phyloP scores from a whole-genome alignment of 1,139 yeast genomes.

The Geotrichum histeridarum region DNA sequence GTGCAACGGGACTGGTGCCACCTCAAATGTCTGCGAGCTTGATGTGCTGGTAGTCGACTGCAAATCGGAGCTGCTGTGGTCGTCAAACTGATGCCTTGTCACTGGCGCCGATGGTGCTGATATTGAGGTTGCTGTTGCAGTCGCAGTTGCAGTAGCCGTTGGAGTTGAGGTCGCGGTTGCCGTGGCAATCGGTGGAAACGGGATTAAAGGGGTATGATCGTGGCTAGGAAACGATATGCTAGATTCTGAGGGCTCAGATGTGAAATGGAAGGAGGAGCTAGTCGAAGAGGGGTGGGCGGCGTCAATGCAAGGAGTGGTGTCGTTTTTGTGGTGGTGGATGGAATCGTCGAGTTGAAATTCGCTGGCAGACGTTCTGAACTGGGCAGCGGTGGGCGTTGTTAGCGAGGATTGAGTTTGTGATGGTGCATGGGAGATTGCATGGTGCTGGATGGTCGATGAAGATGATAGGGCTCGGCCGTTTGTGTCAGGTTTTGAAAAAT shows the following conservation, averaged over 20 bases:
- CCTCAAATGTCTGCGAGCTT: slow-evolving; percentile 56
- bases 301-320: too few relatives aligned
- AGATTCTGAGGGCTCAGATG: too few relatives aligned
- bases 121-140: neutral
- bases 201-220: too few relatives aligned
- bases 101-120: slow-evolving; percentile 4
- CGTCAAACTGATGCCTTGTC: neutral
- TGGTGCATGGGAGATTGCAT: too few relatives aligned
- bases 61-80: neutral
- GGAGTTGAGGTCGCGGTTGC: slow-evolving; percentile 5
- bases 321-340: too few relatives aligned
- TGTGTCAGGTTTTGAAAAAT: neutral
- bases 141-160: neutral
- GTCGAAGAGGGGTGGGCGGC: neutral
- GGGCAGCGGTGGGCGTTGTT: too few relatives aligned
- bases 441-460: too few relatives aligned
- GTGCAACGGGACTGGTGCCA: neutral
- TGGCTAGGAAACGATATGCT: too few relatives aligned
- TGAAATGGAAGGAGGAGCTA: neutral
- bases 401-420: too few relatives aligned
- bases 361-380: too few relatives aligned
- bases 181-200: neutral
- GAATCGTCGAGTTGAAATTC: too few relatives aligned
- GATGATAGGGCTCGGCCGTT: neutral
- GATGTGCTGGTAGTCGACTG: neutral